Evolutionary conservation across 352 stramenopile genomes (phyloP).

Genomic region (Phytopythium sindhum): DNA sequence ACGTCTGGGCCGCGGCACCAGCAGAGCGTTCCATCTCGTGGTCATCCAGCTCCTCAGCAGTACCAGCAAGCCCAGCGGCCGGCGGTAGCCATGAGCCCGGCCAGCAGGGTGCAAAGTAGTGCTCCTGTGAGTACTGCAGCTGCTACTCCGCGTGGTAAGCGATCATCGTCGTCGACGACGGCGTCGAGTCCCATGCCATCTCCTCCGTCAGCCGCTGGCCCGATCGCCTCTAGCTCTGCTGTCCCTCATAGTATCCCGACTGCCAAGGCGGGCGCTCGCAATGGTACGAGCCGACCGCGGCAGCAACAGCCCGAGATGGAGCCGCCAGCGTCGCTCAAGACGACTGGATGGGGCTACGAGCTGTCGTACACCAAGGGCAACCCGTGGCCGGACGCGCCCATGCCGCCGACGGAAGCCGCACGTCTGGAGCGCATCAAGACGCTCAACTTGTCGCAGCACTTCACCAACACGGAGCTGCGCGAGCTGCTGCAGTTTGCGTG

Average conservation of each 20-base stretch:
- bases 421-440: slow-evolving; percentile 56
- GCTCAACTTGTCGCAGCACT: slow-evolving; percentile 76
- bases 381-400: slow-evolving; percentile 68
- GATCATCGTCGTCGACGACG: neutral
- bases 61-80: neutral
- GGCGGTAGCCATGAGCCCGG: neutral
- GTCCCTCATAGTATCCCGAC: neutral
- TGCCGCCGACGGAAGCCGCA: slow-evolving; percentile 47
- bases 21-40: neutral
- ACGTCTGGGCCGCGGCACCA: neutral
- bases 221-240: neutral
- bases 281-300: slow-evolving; percentile 1
- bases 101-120: neutral
- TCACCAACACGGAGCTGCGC: slow-evolving; percentile 67
- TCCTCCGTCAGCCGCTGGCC: neutral
- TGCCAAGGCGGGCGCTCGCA: slow-evolving; percentile 4
- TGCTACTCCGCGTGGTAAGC: neutral
- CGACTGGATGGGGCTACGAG: slow-evolving; percentile 48
- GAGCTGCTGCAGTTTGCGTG: slow-evolving; percentile 71
- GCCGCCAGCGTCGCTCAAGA: neutral
- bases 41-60: neutral
- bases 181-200: slow-evolving; percentile 3
- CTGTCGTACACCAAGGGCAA: slow-evolving; percentile 73
- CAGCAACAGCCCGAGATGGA: slow-evolving; percentile 7
- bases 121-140: neutral